A percentile compares a stretch with the other conserved stretches of the same genome.
These are phyloP conservation scores for Juncus inflexus DNA, from an alignment of 176 grass and related monocot species.

Conservation along the genomic window DNA sequence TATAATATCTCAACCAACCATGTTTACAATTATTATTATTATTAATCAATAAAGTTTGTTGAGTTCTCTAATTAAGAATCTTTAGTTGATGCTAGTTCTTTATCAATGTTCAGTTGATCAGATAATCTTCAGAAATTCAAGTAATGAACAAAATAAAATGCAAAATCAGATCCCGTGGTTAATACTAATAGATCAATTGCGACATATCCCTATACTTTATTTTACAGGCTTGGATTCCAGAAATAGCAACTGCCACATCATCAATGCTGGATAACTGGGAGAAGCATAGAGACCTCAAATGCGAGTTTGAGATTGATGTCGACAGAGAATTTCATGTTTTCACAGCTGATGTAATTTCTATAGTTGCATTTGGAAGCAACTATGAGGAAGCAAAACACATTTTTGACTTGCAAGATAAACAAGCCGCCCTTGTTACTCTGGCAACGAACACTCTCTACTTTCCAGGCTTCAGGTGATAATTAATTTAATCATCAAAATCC, in stretches of 20 bases:
- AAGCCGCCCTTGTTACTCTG: slow-evolving; percentile 41
- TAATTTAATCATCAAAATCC: background rate
- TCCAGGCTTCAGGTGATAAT: slow-evolving; percentile 62
- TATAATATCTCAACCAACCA: too few species aligned
- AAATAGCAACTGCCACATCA: slow-evolving; percentile 31
- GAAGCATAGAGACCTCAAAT: slow-evolving; percentile 7
- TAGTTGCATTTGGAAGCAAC: slow-evolving; percentile 71
- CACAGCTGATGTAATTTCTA: slow-evolving; percentile 54
- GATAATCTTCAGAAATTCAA: too few species aligned
- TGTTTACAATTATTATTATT: too few species aligned
- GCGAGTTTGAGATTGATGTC: slow-evolving; percentile 55
- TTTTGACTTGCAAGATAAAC: slow-evolving; percentile 65
- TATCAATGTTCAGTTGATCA: too few species aligned
- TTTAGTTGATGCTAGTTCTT: too few species aligned
- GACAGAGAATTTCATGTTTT: slow-evolving; percentile 46
- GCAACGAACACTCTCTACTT: slow-evolving; percentile 56
- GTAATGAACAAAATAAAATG: too few species aligned
- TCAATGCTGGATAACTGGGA: slow-evolving; percentile 56
- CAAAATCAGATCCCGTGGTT: too few species aligned
- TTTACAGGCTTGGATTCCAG: slow-evolving; percentile 54
- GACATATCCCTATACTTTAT: background rate
- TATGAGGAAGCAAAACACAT: slow-evolving; percentile 53
- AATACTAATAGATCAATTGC: too few species aligned
- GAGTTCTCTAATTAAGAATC: too few species aligned
- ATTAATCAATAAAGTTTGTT: too few species aligned